phyloP scores from a whole-genome alignment of 2,329 filamentous ascomycete genomes.

The Xylariaceae sp. region DNA sequence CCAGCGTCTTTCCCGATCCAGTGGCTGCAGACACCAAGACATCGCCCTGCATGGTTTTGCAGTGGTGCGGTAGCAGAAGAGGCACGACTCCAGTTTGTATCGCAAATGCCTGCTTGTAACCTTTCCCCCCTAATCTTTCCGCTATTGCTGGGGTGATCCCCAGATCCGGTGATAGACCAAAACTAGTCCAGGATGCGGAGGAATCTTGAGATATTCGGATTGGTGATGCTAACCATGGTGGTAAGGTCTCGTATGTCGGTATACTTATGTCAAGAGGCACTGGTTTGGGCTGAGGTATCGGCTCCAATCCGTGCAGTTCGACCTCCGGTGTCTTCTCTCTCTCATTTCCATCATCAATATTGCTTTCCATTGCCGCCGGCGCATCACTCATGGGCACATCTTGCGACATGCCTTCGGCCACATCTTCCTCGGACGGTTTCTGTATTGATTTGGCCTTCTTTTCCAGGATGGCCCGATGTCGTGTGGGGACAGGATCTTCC shows the following conservation, averaged over 20 bases:
- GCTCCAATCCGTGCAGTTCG: constrained; percentile 68
- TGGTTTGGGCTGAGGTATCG: constrained; percentile 73
- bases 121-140: constrained; percentile 61
- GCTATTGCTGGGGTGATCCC: constrained; percentile 59
- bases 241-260: constrained; percentile 73
- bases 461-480: constrained; percentile 50
- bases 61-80: constrained; percentile 63
- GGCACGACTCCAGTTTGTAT: constrained; percentile 79
- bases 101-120: constrained; percentile 69
- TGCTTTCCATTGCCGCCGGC: constrained; percentile 13
- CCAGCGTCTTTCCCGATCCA: constrained; percentile 90
- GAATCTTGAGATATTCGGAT: constrained; percentile 62
- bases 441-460: constrained; percentile 54
- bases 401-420: constrained; percentile 23
- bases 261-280: constrained; percentile 53
- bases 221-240: constrained; percentile 74
- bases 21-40: constrained; percentile 89
- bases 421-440: constrained; percentile 40
- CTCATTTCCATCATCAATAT: constrained; percentile 1
- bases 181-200: constrained; percentile 54
- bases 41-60: constrained; percentile 64
- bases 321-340: constrained; percentile 20
- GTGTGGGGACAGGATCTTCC: constrained; percentile 22
- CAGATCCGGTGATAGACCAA: constrained; percentile 43
- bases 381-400: constrained; percentile 30